Percentiles rank a stretch among this genome's conserved stretches.
These are phyloP conservation scores for Mucor saturninus DNA, from an alignment of 371 early-diverging fungal genomes.

Conservation along the genomic window DNA sequence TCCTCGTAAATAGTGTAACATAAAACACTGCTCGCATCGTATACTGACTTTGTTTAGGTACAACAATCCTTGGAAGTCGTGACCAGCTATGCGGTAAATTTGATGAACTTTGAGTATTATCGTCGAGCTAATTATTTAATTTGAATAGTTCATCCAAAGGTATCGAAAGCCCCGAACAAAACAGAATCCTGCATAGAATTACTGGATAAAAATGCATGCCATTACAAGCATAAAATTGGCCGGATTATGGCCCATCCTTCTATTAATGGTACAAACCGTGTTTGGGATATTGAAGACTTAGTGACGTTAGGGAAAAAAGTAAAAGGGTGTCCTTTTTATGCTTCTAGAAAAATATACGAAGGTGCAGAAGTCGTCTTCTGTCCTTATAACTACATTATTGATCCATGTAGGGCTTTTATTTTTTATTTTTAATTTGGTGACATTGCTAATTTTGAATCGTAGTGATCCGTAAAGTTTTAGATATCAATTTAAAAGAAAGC, in stretches of 20 bases:
- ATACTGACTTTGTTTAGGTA: conserved; percentile 29
- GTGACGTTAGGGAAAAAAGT: conserved; percentile 49
- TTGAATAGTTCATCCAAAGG: conserved; percentile 41
- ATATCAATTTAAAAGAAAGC: conserved; percentile 61
- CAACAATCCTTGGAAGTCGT: conserved; percentile 60
- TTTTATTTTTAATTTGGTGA: background rate
- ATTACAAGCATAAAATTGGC: conserved; percentile 15
- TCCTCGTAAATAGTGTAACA: conserved; percentile 42
- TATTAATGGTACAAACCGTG: conserved; percentile 13
- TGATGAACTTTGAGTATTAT: background rate
- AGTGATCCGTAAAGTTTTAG: conserved; percentile 61
- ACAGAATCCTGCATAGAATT: conserved; percentile 48
- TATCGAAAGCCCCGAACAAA: conserved; percentile 46
- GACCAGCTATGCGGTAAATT: conserved; percentile 56
- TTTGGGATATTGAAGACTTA: conserved; percentile 83
- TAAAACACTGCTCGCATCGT: background rate
- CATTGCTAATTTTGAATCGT: background rate
- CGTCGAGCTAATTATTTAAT: too few species aligned
- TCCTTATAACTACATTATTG: conserved; percentile 94
- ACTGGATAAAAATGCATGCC: conserved; percentile 41
- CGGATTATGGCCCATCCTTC: conserved; percentile 22
- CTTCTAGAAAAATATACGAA: conserved; percentile 61
- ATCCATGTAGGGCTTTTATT: conserved; percentile 45
- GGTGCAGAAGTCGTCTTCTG: conserved; percentile 84
- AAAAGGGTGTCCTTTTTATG: conserved; percentile 84